Evolutionary conservation across 352 stramenopile species (phyloP).

Genomic region (Aphanomyces astaci): DNA sequence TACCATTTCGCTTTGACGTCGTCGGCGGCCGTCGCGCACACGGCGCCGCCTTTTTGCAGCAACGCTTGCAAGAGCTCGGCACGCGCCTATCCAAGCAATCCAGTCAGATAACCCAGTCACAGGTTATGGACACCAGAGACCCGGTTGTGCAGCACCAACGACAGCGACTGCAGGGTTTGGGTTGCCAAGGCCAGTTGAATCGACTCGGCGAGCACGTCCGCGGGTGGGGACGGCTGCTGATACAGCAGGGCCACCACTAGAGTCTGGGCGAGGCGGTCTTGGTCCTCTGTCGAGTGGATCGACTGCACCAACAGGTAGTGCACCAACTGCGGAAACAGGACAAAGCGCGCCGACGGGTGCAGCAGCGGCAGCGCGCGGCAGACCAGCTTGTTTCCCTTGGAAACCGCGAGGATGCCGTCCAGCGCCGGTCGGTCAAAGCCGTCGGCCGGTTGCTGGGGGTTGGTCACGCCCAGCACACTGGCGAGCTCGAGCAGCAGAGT

Average conservation of each 20-base stretch:
- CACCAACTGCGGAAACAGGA: slow-evolving; percentile 59
- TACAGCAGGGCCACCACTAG: slow-evolving; percentile 76
- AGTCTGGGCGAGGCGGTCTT: slow-evolving; percentile 63
- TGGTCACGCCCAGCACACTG: slow-evolving; percentile 44
- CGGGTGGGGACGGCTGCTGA: slow-evolving; percentile 55
- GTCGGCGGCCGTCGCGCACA: slow-evolving; percentile 43
- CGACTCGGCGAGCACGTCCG: slow-evolving; percentile 58
- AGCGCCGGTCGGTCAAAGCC: slow-evolving; percentile 49
- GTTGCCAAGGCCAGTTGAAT: slow-evolving; percentile 46
- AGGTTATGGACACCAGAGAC: slow-evolving; percentile 30
- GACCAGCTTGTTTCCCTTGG: slow-evolving; percentile 69
- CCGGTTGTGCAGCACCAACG: slow-evolving; percentile 66
- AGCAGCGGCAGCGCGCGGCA: slow-evolving; percentile 67
- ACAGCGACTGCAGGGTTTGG: slow-evolving; percentile 52
- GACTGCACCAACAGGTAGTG: slow-evolving; percentile 50
- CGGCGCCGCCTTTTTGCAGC: slow-evolving; percentile 52
- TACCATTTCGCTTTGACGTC: slow-evolving; percentile 56
- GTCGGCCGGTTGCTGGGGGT: slow-evolving; percentile 27
- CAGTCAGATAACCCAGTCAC: no score
- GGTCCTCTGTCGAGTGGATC: no score
- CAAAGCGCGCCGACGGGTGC: slow-evolving; percentile 70
- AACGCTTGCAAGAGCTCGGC: slow-evolving; percentile 60
- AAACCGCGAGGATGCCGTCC: slow-evolving; percentile 41
- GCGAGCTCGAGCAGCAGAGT: slow-evolving; percentile 62
- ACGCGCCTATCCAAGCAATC: slow-evolving; percentile 10